A percentile compares a stretch with the other conserved stretches of the same genome.
Evolutionary conservation across 306 rosid species (phyloP).

Genomic region (Cicer yamashitae): DNA sequence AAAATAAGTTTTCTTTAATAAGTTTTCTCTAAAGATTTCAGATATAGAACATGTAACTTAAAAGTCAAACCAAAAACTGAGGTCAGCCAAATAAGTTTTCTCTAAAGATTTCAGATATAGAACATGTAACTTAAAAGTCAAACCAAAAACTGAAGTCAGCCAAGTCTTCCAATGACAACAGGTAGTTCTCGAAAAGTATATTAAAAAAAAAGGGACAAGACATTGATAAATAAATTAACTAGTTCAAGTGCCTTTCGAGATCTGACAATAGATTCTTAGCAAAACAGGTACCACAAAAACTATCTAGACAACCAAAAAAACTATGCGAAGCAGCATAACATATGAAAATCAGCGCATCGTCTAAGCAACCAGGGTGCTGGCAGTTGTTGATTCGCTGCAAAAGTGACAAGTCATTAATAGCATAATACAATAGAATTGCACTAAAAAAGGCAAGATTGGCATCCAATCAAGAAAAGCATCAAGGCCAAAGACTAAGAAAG

Average conservation of each 20-base stretch:
- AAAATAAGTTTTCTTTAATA: neutral
- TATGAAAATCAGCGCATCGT: neutral
- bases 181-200: neutral
- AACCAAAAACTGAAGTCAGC: slow-evolving; percentile 30
- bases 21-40: neutral
- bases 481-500: neutral
- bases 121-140: neutral
- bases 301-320: slow-evolving; percentile 35
- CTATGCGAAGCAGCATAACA: neutral
- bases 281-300: slow-evolving; percentile 1
- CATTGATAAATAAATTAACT: slow-evolving; percentile 9
- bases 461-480: neutral
- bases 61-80: slow-evolving; percentile 19
- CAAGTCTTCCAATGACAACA: slow-evolving; percentile 29
- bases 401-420: neutral
- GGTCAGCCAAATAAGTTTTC: slow-evolving; percentile 11
- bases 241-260: slow-evolving; percentile 23
- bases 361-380: slow-evolving; percentile 63
- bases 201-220: neutral
- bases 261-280: slow-evolving; percentile 25
- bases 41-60: neutral
- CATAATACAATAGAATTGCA: neutral
- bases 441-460: neutral
- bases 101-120: neutral
- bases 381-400: slow-evolving; percentile 62